Percentiles rank a stretch among this genome's conserved stretches.
These are phyloP conservation scores for Solanum pennellii DNA, from an alignment of 257 asterid species.

Conservation along the genomic window DNA sequence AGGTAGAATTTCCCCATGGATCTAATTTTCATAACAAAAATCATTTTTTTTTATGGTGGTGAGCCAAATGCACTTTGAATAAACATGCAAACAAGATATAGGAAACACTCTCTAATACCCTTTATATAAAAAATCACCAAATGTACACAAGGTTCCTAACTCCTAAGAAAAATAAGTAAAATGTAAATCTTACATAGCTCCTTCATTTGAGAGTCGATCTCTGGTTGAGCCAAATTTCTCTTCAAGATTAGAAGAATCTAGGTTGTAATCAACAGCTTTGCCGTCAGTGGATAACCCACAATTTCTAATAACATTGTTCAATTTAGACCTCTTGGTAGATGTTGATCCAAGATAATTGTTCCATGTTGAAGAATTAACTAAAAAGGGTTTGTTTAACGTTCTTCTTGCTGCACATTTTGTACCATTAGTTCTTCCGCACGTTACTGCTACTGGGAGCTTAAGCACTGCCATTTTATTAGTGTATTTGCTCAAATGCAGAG, in stretches of 20 bases:
- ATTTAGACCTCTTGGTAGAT: constrained; percentile 1
- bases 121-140: not conserved
- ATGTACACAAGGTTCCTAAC: not conserved
- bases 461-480: constrained; percentile 3
- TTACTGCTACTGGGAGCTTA: constrained; percentile 6
- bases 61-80: not conserved
- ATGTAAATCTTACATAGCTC: constrained; percentile 18
- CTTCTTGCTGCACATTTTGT: not conserved
- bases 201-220: constrained; percentile 15
- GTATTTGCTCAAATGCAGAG: not conserved
- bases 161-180: not conserved
- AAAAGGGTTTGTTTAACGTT: not conserved
- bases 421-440: not conserved
- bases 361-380: not conserved
- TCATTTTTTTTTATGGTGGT: not conserved
- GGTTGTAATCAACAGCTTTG: constrained; percentile 1
- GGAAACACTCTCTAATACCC: not conserved
- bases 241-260: constrained; percentile 3
- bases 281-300: constrained; percentile 12
- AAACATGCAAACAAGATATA: not conserved
- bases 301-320: constrained; percentile 9
- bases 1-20: not conserved
- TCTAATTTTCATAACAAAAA: not conserved
- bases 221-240: constrained; percentile 10
- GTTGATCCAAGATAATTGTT: not conserved